Evolutionary conservation across 1,284 basidiomycete species (phyloP).

Genomic region (Apiotrichum porosum): DNA sequence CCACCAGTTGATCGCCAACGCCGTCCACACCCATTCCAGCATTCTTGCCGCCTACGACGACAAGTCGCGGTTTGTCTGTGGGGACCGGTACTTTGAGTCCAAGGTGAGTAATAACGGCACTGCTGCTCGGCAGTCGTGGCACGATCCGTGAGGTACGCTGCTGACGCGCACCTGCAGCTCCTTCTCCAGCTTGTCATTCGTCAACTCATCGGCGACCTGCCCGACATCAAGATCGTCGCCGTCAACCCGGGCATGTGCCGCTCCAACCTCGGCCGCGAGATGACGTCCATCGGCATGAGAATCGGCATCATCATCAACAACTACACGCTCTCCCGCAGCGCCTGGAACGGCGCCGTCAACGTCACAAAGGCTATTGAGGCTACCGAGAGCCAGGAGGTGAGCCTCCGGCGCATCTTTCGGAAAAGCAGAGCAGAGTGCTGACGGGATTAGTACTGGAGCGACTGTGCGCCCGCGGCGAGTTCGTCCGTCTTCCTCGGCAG

Average conservation of each 20-base stretch:
- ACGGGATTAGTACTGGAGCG: background rate
- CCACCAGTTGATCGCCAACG: background rate
- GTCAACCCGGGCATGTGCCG: conserved; percentile 17
- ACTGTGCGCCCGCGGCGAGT: background rate
- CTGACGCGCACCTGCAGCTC: conserved; percentile 14
- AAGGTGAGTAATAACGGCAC: conserved; percentile 23
- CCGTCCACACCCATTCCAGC: background rate
- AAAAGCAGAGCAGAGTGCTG: background rate
- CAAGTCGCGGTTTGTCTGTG: conserved; percentile 2
- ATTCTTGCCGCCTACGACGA: conserved; percentile 13
- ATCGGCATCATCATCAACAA: background rate
- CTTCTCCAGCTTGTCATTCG: conserved; percentile 23
- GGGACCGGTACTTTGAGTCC: conserved; percentile 15
- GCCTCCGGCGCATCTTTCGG: background rate
- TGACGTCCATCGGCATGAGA: too few species aligned
- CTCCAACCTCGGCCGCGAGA: conserved; percentile 19
- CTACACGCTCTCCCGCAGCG: background rate
- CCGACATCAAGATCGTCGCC: conserved; percentile 8
- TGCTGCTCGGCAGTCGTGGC: background rate
- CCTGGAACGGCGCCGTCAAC: background rate
- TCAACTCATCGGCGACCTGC: conserved; percentile 11
- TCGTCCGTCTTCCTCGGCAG: conserved; percentile 1
- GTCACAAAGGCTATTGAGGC: background rate
- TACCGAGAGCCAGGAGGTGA: background rate
- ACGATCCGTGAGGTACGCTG: background rate